Evolutionary conservation across 1,284 basidiomycete genomes (phyloP), one percentile per base, ranked within the genome.

Genomic region (Cryptococcus sp.): DNA sequence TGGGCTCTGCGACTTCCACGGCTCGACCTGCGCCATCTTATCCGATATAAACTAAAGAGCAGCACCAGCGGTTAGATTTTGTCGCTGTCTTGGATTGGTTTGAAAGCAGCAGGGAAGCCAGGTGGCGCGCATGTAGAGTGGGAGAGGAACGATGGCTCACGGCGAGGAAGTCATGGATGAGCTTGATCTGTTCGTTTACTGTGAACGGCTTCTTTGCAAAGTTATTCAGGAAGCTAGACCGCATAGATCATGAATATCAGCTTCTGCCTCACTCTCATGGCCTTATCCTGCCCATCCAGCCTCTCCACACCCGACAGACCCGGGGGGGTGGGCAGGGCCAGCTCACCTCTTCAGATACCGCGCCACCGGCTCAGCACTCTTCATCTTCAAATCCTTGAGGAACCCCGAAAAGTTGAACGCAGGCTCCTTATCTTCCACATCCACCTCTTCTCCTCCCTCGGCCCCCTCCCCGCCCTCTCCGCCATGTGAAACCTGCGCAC

Each of bases 121-220:
- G 4, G 28, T 33, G 4, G 28, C 28, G 5, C 5, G 28, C 28
- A 33, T 33, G 28, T 18, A 33, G 28, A 33, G 28, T 5, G 28
- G 9, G 9, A 33, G 28, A 33, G 28, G 28, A 33, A 33, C 28
- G 1, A 42, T 33, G 36, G 74, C 88, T 71, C 72, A 93, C 91
- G 62, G 81, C 82, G 33, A 96, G 79, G 67, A 96, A 97, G 65
- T 96, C 92, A 68, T 89, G 88, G 70, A 97, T 91, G 51, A 96
- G 83, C 78, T 91, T 94, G 64, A 95, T 85, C 73, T 96, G 93
- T 69, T 96, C 93, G 59, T 84, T 85, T 28, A 93, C 87, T 1
- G 89, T 88, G 69, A 92, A 91, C 1, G 89, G 87, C 59, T 89
- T 84, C 75, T 92, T 93, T 13, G 89, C 80, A 69, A 96, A 96